Evolutionary conservation across 805 yeast genomes (phyloP), one percentile per base, ranked within the genome.

Genomic region (Lachancea nothofagi): DNA sequence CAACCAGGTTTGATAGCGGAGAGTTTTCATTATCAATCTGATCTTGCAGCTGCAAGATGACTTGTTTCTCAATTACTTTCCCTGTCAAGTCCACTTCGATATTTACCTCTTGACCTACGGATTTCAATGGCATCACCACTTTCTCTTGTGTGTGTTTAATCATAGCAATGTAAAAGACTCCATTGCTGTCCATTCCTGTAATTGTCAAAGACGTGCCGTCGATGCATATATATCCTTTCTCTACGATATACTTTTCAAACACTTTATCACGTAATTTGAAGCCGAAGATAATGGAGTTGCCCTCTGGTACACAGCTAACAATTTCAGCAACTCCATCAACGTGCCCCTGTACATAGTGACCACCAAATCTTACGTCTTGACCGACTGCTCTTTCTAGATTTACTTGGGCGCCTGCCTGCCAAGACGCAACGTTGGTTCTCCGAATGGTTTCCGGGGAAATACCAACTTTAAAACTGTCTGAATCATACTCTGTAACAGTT

Each of bases 321-420:
- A 90, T 81, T 25, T 59, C 61, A 2, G 96, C 96, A 25, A 81
- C 72, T 0, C 96, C 85, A 59, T 93, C 99, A 21, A 93, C 87
- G 65, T 93, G 99, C 5, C 98, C 99, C 55, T 93, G 98, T 2
- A 93, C 99, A 47, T 90, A 77, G 62, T 93, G 99, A 1, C 99
- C 99, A 18, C 99, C 99, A 54, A 89, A 77, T 47, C 98, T 70
- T 5, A 79, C 85, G 38, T 84, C 86, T 35, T 54, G 60, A 3
- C 68, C 70, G 23, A 93, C 87, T 0, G 99, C 99, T 43, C 99
- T 71, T 61, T 93, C 99, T 45, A 90, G 68, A 58, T 93, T 90
- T 15, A 93, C 96, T 43, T 70, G 71, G 14, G 74, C 59, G 2
- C 86, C 89, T 1, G 42, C 34, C 17, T 50, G 56, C 59, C 90